Base-by-base conservation (phyloP, 2,329 filamentous ascomycete genomes). In the Volutella citrinella region DNA sequence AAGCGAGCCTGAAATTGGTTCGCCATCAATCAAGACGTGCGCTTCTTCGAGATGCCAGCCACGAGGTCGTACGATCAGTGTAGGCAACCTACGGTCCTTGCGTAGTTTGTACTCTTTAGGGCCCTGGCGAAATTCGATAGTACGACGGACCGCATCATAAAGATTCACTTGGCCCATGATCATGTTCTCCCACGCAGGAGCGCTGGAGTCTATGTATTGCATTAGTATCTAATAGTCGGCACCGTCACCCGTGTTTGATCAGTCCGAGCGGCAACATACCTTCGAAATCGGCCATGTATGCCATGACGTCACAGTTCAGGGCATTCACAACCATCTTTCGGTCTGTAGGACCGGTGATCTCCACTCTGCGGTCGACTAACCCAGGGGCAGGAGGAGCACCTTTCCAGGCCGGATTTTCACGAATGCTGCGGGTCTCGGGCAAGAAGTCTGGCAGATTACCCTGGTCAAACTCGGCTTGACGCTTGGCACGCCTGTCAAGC, bases 251-350 rank as follows among this genome's bases (percentile, higher is more conserved):
- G n/a, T n/a, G n/a, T n/a, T n/a, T n/a, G n/a, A n/a, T n/a, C n/a
- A n/a, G n/a, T n/a, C n/a, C n/a, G n/a, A n/a, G n/a, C n/a, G n/a
- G n/a, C n/a, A n/a, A n/a, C n/a, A n/a, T 64, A 93, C 90, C 91
- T 69, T 98, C 93, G 50, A 98, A 95, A 66, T 98, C 93, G 30
- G 93, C 93, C 93, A 98, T 98, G 59, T 97, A 98, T 36, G 91
- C 97, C 84, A 86, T 97, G 16, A 97, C 93, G 56, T 97, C 79
- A 27, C 91, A 84, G 66, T 97, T 98, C 61, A 97, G 61, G 9
- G 93, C 93, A 63, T 98, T 98, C 45, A 97, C 87, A 29, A 97
- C 89, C 93, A 98, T 98, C 78, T 97, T 98, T 51, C 93, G 79
- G 67, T 97, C 93, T 7, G 90, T 96, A 2, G 93, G 93, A 8